These are phyloP conservation scores for Cyclotella distinguenda DNA, from an alignment of 108 stramenopile species.

Conservation along the genomic window DNA sequence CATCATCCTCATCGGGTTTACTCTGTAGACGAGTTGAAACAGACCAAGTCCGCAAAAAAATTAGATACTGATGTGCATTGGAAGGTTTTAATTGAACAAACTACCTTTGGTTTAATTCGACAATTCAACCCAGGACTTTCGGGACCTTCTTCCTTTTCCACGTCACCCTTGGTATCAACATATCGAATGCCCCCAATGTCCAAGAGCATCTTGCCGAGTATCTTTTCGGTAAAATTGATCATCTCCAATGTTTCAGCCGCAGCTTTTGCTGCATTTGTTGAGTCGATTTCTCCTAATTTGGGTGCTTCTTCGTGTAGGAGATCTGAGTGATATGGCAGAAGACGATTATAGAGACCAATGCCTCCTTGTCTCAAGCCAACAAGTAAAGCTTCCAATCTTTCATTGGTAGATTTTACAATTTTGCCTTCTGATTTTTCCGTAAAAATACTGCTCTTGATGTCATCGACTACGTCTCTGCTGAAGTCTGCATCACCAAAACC, in stretches of 20 bases:
- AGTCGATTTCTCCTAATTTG: conserved; percentile 46
- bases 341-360: conserved; percentile 64
- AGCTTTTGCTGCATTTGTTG: conserved; percentile 44
- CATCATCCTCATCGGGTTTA: conserved; percentile 1
- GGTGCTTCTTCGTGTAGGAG: conserved; percentile 54
- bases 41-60: neutral
- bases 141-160: conserved; percentile 14
- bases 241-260: conserved; percentile 56
- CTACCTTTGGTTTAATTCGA: conserved; percentile 29
- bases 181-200: conserved; percentile 45
- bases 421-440: conserved; percentile 51
- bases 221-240: conserved; percentile 44
- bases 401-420: conserved; percentile 59
- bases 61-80: neutral
- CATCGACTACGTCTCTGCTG: conserved; percentile 55
- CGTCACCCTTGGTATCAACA: conserved; percentile 23
- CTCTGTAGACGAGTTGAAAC: neutral
- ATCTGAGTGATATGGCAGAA: conserved; percentile 53
- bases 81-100: conserved; percentile 1
- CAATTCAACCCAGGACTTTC: conserved; percentile 25
- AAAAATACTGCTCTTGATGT: conserved; percentile 45
- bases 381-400: conserved; percentile 58
- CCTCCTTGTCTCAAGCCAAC: conserved; percentile 69
- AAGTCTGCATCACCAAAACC: conserved; percentile 66
- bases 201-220: conserved; percentile 50